Conservation (phyloP, 1,284 basidiomycete genomes). For the Meira nashicola region DNA sequence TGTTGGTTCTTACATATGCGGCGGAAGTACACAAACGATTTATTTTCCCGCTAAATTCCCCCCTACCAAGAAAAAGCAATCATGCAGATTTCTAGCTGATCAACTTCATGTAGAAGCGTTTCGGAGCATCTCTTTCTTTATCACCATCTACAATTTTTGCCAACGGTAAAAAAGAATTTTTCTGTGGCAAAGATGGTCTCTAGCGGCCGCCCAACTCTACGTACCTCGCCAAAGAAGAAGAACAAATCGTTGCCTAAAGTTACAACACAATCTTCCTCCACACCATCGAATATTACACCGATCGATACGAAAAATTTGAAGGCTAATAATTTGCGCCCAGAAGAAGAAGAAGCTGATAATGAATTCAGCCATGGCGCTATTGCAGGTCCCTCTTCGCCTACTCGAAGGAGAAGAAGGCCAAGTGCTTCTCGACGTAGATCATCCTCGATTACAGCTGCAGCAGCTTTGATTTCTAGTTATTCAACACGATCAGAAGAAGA, state of each 20-base stretch:
- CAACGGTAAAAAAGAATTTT: too few species aligned
- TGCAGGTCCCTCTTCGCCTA: conserved; percentile 3
- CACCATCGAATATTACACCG: background rate
- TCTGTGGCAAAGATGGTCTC: background rate
- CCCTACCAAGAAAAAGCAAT: too few species aligned
- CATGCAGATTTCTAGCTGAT: too few species aligned
- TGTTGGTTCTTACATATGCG: too few species aligned
- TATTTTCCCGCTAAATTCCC: too few species aligned
- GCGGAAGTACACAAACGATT: too few species aligned
- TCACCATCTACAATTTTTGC: too few species aligned
- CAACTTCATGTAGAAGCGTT: too few species aligned
- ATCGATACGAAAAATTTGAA: too few species aligned
- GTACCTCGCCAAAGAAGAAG: background rate
- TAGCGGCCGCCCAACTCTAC: background rate
- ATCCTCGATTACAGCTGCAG: conserved; percentile 3
- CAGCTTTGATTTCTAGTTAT: conserved; percentile 2
- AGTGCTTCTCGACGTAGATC: conserved; percentile 6
- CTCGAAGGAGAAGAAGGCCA: conserved; percentile 5
- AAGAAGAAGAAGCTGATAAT: background rate
- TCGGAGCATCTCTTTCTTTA: too few species aligned
- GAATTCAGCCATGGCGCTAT: conserved; percentile 1
- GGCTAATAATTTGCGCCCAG: background rate
- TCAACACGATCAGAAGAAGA: background rate
- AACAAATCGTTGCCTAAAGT: background rate
- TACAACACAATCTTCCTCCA: background rate